Evolutionary conservation across 768 basidiomycete genomes (phyloP).

Genomic region (Mycena sanguinolenta): DNA sequence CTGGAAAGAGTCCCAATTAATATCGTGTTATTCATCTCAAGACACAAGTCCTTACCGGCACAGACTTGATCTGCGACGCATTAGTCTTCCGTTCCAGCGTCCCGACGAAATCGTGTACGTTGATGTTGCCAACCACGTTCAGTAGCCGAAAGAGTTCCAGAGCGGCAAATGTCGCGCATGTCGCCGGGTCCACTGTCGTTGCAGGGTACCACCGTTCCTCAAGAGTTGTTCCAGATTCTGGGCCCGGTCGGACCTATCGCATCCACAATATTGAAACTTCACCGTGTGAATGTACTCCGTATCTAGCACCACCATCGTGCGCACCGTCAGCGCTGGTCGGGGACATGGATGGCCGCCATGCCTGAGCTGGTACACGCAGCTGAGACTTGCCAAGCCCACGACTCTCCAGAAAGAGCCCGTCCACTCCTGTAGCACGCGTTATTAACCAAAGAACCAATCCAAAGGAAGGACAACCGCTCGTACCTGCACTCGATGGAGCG

Average conservation of each 20-base stretch:
- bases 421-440: slow-evolving; percentile 11
- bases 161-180: too few species aligned
- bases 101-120: too few species aligned
- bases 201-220: slow-evolving; percentile 33
- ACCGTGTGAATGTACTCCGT: too few species aligned
- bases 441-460: not conserved
- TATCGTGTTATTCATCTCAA: not conserved
- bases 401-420: slow-evolving; percentile 2
- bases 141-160: too few species aligned
- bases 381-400: not conserved
- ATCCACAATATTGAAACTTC: too few species aligned
- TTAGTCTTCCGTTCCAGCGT: slow-evolving; percentile 26
- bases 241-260: not conserved
- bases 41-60: slow-evolving; percentile 6
- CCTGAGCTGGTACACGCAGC: slow-evolving; percentile 15
- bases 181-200: slow-evolving; percentile 12
- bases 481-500: slow-evolving; percentile 6
- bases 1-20: slow-evolving; percentile 9
- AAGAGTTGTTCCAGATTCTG: slow-evolving; percentile 18
- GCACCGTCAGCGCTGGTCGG: not conserved
- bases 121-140: too few species aligned
- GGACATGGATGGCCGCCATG: slow-evolving; percentile 1
- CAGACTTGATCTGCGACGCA: not conserved
- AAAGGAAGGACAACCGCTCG: too few species aligned
- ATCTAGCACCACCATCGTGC: slow-evolving; percentile 18